Evolutionary conservation across 805 yeast genomes (phyloP).

Genomic region (Citeromyces matritensis): DNA sequence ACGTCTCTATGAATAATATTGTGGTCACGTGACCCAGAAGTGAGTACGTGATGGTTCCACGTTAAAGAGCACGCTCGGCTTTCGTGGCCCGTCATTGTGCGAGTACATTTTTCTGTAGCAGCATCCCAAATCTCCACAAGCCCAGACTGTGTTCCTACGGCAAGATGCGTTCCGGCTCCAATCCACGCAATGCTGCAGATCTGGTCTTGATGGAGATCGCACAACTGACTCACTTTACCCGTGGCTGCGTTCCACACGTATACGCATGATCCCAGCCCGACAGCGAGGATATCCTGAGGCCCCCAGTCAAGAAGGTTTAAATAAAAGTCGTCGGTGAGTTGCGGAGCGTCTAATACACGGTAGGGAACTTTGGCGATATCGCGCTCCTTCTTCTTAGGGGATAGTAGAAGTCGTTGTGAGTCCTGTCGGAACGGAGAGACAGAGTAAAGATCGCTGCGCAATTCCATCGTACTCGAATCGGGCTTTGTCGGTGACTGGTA

Average conservation of each 20-base stretch:
- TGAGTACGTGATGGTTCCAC: conserved; percentile 85
- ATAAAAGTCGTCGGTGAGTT: conserved; percentile 85
- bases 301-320: conserved; percentile 94
- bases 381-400: conserved; percentile 72
- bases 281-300: conserved; percentile 73
- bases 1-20: conserved; percentile 85
- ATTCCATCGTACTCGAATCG: conserved; percentile 38
- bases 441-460: conserved; percentile 65
- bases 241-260: conserved; percentile 84
- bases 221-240: conserved; percentile 69
- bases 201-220: conserved; percentile 53
- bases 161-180: conserved; percentile 86
- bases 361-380: conserved; percentile 78
- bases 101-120: conserved; percentile 59
- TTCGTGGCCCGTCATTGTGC: conserved; percentile 87
- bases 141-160: conserved; percentile 82
- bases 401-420: conserved; percentile 60
- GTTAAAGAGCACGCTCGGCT: conserved; percentile 77
- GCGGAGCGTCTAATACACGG: conserved; percentile 92
- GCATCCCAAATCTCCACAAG: conserved; percentile 94
- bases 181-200: conserved; percentile 88
- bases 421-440: conserved; percentile 83
- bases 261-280: conserved; percentile 78
- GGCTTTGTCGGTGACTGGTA: conserved; percentile 65
- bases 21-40: conserved; percentile 80